Base-by-base conservation (phyloP, 495 filamentous ascomycete genomes). In the Hamigera avellanea region DNA sequence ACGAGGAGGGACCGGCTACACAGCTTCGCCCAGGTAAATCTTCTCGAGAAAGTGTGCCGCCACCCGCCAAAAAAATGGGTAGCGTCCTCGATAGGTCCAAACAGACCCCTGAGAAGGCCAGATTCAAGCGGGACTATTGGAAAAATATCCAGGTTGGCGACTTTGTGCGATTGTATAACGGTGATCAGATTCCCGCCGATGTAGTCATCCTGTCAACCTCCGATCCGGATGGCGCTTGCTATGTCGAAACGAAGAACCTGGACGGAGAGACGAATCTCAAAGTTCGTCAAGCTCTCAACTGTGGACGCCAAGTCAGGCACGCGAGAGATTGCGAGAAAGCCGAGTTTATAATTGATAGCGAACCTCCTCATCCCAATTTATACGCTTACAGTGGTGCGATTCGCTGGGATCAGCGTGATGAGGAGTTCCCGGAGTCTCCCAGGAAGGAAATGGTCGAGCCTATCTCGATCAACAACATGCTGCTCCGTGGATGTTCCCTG, bases 251-350 rank as follows among this genome's bases (percentile, higher is more conserved):
- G 2, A 99, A 94, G 67, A 95, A 93, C 50, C 61, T 99, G 56
- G 93, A 99, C 50, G 93, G 93, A 14, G 93, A 99, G 57, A 99
- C 93, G 0, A 99, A 99, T 47, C 64, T 99, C 36, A 99, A 99
- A 57, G 85, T 96, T 36, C 81, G 93, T 15, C 83, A 88, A 41
- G 88, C 93, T 14, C 70, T 96, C 18, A 80, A 89, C 42, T 86
- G 85, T 57, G 80, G 88, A 23, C 81, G 81, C 32, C 66, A 76
- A 41, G 70, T 95, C 46, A 84, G 81, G 57, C 89, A 95, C 56
- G 91, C 91, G 1, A 75, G 77, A 21, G 84, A 96, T 48, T 99
- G 93, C 57, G 93, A 95, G 56, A 71, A 75, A 33, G 70, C 87
- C 13, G 76, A 86, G 40, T 99, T 99, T 56, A 54, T 72, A 0